phyloP scores from a whole-genome alignment of 257 asterid species.

The Buddleja alternifolia region DNA sequence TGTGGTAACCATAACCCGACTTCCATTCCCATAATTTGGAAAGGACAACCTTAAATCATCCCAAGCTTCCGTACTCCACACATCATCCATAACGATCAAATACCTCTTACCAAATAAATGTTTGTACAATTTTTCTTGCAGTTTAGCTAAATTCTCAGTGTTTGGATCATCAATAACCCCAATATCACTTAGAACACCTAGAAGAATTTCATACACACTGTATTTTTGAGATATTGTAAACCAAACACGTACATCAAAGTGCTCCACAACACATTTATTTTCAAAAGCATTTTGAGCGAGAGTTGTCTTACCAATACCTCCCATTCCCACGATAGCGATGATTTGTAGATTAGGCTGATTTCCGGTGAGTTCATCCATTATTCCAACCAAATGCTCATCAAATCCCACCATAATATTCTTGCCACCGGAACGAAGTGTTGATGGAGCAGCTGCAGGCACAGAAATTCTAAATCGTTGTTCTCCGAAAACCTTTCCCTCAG shows the following conservation, averaged over 20 bases:
- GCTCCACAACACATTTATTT: no score
- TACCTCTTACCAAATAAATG: background rate
- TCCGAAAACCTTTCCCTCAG: no score
- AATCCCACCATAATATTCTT: background rate
- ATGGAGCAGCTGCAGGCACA: background rate
- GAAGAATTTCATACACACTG: background rate
- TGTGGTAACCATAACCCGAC: conserved; percentile 15
- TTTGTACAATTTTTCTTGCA: background rate
- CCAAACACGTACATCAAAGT: no score
- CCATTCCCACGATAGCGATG: conserved; percentile 27
- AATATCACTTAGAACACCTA: background rate
- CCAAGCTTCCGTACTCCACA: background rate
- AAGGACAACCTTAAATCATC: background rate
- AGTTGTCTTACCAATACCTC: no score
- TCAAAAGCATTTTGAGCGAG: no score
- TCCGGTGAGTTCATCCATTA: background rate
- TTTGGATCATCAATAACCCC: background rate
- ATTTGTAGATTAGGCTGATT: background rate
- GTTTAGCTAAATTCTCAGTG: background rate
- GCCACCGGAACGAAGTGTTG: no score
- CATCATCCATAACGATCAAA: conserved; percentile 17
- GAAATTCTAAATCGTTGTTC: background rate
- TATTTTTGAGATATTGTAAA: conserved; percentile 23
- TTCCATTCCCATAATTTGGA: background rate
- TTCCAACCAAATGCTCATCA: background rate